phyloP scores from a whole-genome alignment of 768 basidiomycete species.

The Xerocomellus chrysenteron region DNA sequence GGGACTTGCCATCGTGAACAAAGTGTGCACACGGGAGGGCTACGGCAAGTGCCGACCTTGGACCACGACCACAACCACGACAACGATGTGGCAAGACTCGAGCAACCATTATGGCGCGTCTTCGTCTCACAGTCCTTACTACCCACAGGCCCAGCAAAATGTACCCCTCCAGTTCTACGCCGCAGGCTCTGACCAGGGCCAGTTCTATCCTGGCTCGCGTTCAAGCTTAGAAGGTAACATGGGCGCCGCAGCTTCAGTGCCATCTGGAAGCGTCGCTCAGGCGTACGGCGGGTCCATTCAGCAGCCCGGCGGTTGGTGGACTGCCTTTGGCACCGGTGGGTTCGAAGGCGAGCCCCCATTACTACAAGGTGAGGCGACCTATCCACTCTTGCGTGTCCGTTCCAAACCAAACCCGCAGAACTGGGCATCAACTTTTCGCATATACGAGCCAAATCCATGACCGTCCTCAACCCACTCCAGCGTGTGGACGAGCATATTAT shows the following conservation, averaged over 20 bases:
- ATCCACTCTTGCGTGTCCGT: not conserved
- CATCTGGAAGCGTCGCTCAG: slow-evolving; percentile 43
- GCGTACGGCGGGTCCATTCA: slow-evolving; percentile 75
- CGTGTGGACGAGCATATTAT: slow-evolving; percentile 88
- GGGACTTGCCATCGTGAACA: slow-evolving; percentile 30
- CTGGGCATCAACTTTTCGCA: slow-evolving; percentile 98
- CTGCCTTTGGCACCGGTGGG: slow-evolving; percentile 92
- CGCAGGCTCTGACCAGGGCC: slow-evolving; percentile 53
- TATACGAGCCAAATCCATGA: slow-evolving; percentile 90
- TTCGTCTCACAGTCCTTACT: slow-evolving; percentile 60
- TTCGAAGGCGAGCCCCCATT: slow-evolving; percentile 95
- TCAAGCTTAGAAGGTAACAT: slow-evolving; percentile 77
- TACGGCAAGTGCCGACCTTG: slow-evolving; percentile 31
- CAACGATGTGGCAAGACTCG: slow-evolving; percentile 74
- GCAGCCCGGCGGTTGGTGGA: slow-evolving; percentile 82
- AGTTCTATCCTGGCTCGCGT: slow-evolving; percentile 68
- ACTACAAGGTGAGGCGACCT: slow-evolving; percentile 69
- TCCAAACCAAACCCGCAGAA: slow-evolving; percentile 48
- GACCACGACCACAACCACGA: slow-evolving; percentile 15
- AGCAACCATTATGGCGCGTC: slow-evolving; percentile 56
- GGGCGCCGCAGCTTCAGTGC: slow-evolving; percentile 52
- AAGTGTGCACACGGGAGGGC: not conserved
- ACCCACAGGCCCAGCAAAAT: slow-evolving; percentile 49
- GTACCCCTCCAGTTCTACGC: slow-evolving; percentile 78
- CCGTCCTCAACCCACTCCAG: slow-evolving; percentile 90